A percentile compares a stretch with the other conserved stretches of the same genome.
These are phyloP conservation scores for Brasenia schreberi DNA, from an alignment of 164 flowering plant species.

Conservation along the genomic window DNA sequence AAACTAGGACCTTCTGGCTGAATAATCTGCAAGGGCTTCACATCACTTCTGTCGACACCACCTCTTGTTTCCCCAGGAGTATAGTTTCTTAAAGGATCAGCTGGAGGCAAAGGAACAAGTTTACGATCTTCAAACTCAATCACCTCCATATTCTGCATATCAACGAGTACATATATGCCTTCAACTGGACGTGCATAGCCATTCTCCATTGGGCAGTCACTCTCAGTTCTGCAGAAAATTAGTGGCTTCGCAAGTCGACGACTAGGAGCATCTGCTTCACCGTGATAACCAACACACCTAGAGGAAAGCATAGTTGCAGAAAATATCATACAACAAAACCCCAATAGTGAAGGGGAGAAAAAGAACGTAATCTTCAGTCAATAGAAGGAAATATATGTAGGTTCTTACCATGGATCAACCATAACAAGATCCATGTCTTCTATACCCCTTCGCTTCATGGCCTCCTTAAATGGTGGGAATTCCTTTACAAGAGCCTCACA, in stretches of 20 bases:
- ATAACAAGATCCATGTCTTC: constrained; percentile 95
- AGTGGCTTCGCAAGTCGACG: constrained; percentile 88
- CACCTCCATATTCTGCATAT: constrained; percentile 86
- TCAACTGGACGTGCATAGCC: constrained; percentile 96
- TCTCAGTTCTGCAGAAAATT: constrained; percentile 88
- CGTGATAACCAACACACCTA: constrained; percentile 90
- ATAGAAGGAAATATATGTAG: neutral
- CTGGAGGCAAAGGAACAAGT: constrained; percentile 83
- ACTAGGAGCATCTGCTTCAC: constrained; percentile 81
- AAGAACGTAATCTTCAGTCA: neutral
- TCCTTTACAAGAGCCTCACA: constrained; percentile 90
- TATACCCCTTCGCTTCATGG: constrained; percentile 88
- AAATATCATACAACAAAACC: neutral
- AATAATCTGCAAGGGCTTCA: constrained; percentile 70
- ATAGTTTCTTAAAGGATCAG: constrained; percentile 85
- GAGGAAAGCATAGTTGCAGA: constrained; percentile 6
- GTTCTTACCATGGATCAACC: constrained; percentile 86
- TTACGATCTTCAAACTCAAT: constrained; percentile 87
- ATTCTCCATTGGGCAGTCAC: constrained; percentile 95
- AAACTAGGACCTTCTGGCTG: constrained; percentile 98
- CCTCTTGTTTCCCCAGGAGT: constrained; percentile 83
- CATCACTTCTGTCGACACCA: constrained; percentile 87
- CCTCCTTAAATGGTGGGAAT: constrained; percentile 73
- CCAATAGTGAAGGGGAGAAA: neutral
- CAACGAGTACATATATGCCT: constrained; percentile 72